Conservation (phyloP, 139 green algal species). For the Ulvella scutata region DNA sequence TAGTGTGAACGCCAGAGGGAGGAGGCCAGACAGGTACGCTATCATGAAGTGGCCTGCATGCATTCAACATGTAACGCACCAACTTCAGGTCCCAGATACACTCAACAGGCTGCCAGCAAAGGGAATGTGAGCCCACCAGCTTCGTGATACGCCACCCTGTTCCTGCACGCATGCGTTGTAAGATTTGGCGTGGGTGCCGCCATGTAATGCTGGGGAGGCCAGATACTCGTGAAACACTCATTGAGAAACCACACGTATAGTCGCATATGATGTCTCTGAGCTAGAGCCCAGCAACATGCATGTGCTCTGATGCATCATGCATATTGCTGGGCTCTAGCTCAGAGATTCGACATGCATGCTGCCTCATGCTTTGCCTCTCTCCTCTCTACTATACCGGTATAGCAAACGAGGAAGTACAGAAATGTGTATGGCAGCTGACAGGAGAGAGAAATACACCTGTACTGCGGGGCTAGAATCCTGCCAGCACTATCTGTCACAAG, state of each 20-base stretch:
- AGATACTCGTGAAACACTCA: constrained; percentile 19
- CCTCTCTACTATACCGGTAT: too few relatives aligned
- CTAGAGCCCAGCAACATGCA: too few relatives aligned
- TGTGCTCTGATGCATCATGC: too few relatives aligned
- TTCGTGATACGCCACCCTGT: neutral
- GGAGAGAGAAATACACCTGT: neutral
- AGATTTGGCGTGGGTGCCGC: neutral
- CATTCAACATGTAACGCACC: neutral
- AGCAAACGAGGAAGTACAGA: too few relatives aligned
- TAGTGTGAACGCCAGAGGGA: constrained; percentile 82
- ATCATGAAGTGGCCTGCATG: constrained; percentile 56
- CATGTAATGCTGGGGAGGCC: constrained; percentile 24
- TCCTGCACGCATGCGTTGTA: neutral
- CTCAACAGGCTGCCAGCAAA: neutral
- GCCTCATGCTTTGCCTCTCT: too few relatives aligned
- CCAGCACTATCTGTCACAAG: constrained; percentile 55
- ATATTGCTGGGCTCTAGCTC: too few relatives aligned
- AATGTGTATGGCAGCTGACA: too few relatives aligned
- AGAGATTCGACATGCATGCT: too few relatives aligned
- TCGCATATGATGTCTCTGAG: too few relatives aligned
- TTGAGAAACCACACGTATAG: too few relatives aligned
- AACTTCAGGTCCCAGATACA: neutral
- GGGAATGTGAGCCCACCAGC: neutral
- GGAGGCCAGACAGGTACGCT: constrained; percentile 81
- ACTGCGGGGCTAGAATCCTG: neutral